phyloP scores from a whole-genome alignment of 1,284 basidiomycete genomes.

The Anthracocystis walkeri region DNA sequence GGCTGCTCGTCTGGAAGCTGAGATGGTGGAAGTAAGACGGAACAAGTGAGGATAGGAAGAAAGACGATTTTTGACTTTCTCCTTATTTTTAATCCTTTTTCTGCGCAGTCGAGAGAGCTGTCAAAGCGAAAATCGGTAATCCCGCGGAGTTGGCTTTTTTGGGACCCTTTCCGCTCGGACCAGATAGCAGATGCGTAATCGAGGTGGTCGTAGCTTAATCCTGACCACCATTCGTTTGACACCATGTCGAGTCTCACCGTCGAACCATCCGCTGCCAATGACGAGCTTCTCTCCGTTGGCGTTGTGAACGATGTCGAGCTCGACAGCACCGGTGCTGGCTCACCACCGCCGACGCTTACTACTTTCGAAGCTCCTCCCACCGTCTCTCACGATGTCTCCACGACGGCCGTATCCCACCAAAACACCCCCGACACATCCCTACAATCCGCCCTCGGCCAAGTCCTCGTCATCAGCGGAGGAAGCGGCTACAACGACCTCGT shows the following conservation, averaged over 20 bases:
- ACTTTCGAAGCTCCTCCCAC: slow-evolving; percentile 6
- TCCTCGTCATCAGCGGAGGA: slow-evolving; percentile 72
- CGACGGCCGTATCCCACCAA: background rate
- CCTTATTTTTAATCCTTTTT: background rate
- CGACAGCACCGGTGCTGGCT: slow-evolving; percentile 41
- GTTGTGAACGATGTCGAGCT: slow-evolving; percentile 23
- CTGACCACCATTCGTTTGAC: background rate
- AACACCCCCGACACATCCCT: slow-evolving; percentile 3
- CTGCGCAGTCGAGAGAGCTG: slow-evolving; percentile 5
- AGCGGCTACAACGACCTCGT: slow-evolving; percentile 73
- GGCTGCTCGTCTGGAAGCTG: background rate
- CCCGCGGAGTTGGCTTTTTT: slow-evolving; percentile 26
- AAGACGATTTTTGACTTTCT: background rate
- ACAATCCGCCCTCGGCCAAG: slow-evolving; percentile 33
- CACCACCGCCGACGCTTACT: slow-evolving; percentile 19
- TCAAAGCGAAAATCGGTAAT: background rate
- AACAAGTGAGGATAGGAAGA: background rate
- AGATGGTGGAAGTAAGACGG: slow-evolving; percentile 1
- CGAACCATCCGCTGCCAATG: slow-evolving; percentile 8
- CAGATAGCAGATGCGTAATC: background rate
- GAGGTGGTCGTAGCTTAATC: background rate
- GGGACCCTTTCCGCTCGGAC: slow-evolving; percentile 1
- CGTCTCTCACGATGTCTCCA: background rate
- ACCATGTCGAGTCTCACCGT: slow-evolving; percentile 17
- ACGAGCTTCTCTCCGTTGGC: slow-evolving; percentile 23